These are phyloP conservation scores for Naganishia cerealis DNA, from an alignment of 1,284 basidiomycete genomes.

Conservation along the genomic window DNA sequence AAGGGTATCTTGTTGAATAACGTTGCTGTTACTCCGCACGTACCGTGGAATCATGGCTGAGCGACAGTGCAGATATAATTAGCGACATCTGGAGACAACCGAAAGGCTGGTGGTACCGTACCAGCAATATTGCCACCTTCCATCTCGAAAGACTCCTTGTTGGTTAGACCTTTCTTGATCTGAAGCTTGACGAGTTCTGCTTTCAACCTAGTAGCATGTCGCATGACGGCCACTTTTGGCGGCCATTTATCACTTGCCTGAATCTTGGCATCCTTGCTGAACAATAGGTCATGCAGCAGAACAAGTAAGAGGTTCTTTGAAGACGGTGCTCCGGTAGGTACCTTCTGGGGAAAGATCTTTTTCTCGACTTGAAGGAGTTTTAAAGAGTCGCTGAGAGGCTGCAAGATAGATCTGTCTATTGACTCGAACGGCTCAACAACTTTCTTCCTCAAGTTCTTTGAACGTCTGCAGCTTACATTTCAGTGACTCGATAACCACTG, in stretches of 20 bases:
- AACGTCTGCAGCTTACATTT: conserved; percentile 68
- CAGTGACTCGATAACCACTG: conserved; percentile 82
- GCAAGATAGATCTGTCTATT: conserved; percentile 30
- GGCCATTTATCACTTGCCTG: conserved; percentile 80
- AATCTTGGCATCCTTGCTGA: conserved; percentile 67
- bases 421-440: not conserved
- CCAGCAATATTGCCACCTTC: conserved; percentile 41
- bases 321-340: conserved; percentile 54
- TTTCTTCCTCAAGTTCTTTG: not conserved
- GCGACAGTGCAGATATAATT: not conserved
- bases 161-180: conserved; percentile 69
- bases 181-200: conserved; percentile 82
- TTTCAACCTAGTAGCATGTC: conserved; percentile 82
- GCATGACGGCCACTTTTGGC: conserved; percentile 74
- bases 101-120: conserved; percentile 11
- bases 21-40: conserved; percentile 75
- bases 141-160: conserved; percentile 64
- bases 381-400: conserved; percentile 66
- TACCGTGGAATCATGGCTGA: conserved; percentile 75
- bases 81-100: not conserved
- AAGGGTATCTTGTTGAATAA: conserved; percentile 46
- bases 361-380: conserved; percentile 71
- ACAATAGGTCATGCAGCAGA: conserved; percentile 81
- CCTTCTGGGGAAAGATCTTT: conserved; percentile 62
- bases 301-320: conserved; percentile 69